Evolutionary conservation across 1,284 basidiomycete species (phyloP).

Genomic region (Lignosus rhinocerotis): DNA sequence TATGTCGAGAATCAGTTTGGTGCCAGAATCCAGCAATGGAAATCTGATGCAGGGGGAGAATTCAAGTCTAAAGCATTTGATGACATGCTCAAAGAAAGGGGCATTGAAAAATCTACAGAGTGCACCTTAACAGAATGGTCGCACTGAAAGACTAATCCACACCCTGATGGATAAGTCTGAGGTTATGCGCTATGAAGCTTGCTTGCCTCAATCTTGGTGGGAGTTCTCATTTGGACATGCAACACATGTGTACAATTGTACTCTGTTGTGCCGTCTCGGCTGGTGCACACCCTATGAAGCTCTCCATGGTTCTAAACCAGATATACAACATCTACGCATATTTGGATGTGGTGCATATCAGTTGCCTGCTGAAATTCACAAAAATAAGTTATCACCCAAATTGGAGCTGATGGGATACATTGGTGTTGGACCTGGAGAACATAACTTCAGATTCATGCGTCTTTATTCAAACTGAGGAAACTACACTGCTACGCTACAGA

Average conservation of each 20-base stretch:
- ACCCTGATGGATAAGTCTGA: constrained; percentile 2
- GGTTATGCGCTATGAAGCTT: not conserved
- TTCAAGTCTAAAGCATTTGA: not conserved
- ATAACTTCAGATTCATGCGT: constrained; percentile 30
- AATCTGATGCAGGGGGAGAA: not conserved
- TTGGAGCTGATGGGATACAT: constrained; percentile 31
- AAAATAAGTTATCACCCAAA: constrained; percentile 20
- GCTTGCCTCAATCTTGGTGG: constrained; percentile 27
- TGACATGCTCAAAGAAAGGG: constrained; percentile 7
- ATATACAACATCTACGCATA: constrained; percentile 9
- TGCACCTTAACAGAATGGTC: constrained; percentile 14
- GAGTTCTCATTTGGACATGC: constrained; percentile 13
- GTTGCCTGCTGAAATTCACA: constrained; percentile 12
- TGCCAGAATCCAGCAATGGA: not conserved
- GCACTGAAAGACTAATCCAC: constrained; percentile 1
- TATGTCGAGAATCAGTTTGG: not conserved
- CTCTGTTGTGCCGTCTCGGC: not conserved
- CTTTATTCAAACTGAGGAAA: no score
- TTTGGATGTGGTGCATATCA: constrained; percentile 10
- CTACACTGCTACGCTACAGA: no score
- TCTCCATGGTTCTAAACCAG: constrained; percentile 1
- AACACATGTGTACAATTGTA: constrained; percentile 3
- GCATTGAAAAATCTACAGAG: constrained; percentile 30
- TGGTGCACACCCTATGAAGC: constrained; percentile 10
- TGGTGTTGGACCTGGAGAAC: constrained; percentile 1